Percentiles rank a stretch among this genome's conserved stretches.
These are phyloP conservation scores for Lachnellula cervina DNA, from an alignment of 2,329 filamentous ascomycete genomes.

Conservation along the genomic window DNA sequence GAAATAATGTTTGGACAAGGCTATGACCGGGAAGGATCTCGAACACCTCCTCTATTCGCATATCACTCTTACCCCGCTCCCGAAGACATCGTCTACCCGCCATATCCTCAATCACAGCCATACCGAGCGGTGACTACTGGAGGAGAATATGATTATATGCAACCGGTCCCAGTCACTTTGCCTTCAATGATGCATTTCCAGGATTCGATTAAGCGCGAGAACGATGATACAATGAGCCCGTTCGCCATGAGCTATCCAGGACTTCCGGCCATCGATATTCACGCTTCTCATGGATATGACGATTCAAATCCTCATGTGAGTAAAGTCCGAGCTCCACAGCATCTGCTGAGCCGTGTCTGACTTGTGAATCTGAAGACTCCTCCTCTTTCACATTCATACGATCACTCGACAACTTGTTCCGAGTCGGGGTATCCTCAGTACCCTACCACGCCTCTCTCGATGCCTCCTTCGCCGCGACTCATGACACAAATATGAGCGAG, in stretches of 20 bases:
- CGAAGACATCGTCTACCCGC: slow-evolving; percentile 57
- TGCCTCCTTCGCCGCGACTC: slow-evolving; percentile 62
- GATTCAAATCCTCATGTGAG: slow-evolving; percentile 71
- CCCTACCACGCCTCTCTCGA: slow-evolving; percentile 67
- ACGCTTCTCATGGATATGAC: slow-evolving; percentile 57
- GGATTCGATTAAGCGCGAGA: slow-evolving; percentile 64
- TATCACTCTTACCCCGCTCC: slow-evolving; percentile 64
- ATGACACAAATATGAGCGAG: slow-evolving; percentile 30
- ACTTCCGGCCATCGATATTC: slow-evolving; percentile 55
- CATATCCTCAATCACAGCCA: slow-evolving; percentile 51
- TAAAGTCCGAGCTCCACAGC: slow-evolving; percentile 35
- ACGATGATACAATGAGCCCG: slow-evolving; percentile 56
- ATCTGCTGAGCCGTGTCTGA: slow-evolving; percentile 15
- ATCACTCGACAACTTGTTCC: slow-evolving; percentile 60
- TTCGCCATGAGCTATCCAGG: slow-evolving; percentile 65
- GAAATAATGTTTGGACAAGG: slow-evolving; percentile 63
- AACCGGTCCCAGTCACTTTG: slow-evolving; percentile 53
- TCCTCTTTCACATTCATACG: slow-evolving; percentile 69
- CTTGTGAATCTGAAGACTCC: slow-evolving; percentile 54
- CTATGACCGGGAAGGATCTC: slow-evolving; percentile 63
- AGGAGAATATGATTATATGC: slow-evolving; percentile 50
- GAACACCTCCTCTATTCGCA: slow-evolving; percentile 64
- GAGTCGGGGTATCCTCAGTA: slow-evolving; percentile 54
- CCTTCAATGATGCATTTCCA: slow-evolving; percentile 61
- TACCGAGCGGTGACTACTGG: slow-evolving; percentile 46